Conservation (phyloP, 352 stramenopile genomes). For the Phytophthora quininea region DNA sequence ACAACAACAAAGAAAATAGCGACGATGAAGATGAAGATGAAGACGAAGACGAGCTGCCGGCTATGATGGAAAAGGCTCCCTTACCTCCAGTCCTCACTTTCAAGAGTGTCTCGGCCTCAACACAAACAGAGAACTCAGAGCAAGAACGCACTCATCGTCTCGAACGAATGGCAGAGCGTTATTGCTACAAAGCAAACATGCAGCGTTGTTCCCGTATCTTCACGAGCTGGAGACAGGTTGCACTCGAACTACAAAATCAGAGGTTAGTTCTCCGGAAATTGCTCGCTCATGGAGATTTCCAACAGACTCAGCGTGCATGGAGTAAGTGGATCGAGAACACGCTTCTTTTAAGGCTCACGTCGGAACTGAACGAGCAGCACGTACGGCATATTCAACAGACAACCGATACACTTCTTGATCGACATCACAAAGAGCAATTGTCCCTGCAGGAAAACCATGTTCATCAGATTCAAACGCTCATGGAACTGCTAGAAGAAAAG, state of each 20-base stretch:
- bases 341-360: conserved; percentile 7
- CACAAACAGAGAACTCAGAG: conserved; percentile 34
- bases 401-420: conserved; percentile 6
- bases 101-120: conserved; percentile 14
- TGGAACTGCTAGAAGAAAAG: conserved; percentile 27
- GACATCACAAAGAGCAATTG: conserved; percentile 23
- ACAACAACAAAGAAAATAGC: neutral
- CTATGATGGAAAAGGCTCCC: conserved; percentile 53
- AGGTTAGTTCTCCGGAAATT: conserved; percentile 18
- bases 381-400: conserved; percentile 17
- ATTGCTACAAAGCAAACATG: conserved; percentile 15
- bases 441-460: conserved; percentile 13
- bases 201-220: conserved; percentile 18
- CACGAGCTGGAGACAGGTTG: conserved; percentile 11
- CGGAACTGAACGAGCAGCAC: conserved; percentile 12
- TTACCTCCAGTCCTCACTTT: neutral
- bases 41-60: conserved; percentile 57
- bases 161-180: conserved; percentile 20
- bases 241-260: conserved; percentile 14
- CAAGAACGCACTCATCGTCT: conserved; percentile 7
- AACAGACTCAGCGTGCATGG: conserved; percentile 8
- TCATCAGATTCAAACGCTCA: conserved; percentile 31
- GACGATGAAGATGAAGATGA: conserved; percentile 34
- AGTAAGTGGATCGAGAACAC: conserved; percentile 24
- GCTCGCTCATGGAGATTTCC: conserved; percentile 10